A percentile compares a stretch with the other conserved stretches of the same genome.
Conservation (phyloP, 1,284 basidiomycete genomes). For the Wallemia hederae region DNA sequence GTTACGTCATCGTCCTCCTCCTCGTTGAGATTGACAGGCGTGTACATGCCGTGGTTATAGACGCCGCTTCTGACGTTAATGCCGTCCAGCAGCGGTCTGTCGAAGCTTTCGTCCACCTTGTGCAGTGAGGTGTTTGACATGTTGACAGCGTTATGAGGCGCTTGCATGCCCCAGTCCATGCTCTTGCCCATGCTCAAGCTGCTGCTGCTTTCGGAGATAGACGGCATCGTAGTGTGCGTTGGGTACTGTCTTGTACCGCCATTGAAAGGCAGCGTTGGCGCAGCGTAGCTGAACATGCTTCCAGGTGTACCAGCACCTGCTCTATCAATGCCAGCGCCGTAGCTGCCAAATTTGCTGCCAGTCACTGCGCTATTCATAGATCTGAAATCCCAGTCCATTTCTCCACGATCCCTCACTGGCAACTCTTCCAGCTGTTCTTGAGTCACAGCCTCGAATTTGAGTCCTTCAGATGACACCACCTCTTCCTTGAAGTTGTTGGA, state of each 20-base stretch:
- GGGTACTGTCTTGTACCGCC: too few species aligned
- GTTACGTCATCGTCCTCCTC: neutral
- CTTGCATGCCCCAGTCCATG: too few species aligned
- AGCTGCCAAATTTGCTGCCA: too few species aligned
- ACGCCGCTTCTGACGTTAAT: neutral
- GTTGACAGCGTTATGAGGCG: neutral
- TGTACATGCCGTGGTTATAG: neutral
- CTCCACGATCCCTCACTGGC: slow-evolving; percentile 33
- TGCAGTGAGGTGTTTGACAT: neutral
- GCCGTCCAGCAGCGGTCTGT: neutral
- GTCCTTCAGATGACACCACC: neutral
- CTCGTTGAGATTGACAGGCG: neutral
- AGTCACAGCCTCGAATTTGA: neutral
- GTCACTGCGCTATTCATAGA: slow-evolving; percentile 20
- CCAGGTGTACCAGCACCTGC: neutral
- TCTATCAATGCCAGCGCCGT: too few species aligned
- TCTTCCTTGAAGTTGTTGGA: neutral
- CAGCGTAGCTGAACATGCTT: neutral
- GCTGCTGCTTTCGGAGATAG: neutral
- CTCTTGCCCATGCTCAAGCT: too few species aligned
- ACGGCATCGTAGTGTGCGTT: neutral
- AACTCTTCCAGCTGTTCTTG: neutral
- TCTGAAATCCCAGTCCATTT: slow-evolving; percentile 44
- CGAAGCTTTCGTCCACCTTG: neutral
- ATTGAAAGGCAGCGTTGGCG: neutral